Conservation (phyloP, 805 yeast genomes). For the Sporopachydermia quercuum region DNA sequence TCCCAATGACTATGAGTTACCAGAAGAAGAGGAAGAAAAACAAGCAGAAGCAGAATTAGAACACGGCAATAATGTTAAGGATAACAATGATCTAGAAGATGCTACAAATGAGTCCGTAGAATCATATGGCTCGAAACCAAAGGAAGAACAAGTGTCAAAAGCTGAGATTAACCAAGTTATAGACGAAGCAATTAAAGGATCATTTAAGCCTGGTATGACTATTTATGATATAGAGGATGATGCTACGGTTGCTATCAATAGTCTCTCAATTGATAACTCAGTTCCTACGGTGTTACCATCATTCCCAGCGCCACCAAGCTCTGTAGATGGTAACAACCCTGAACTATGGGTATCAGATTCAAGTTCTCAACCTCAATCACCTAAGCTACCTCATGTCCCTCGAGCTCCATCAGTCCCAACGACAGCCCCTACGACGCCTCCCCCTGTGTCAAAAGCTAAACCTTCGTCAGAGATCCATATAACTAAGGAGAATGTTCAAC, state of each 20-base stretch:
- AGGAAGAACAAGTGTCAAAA: not conserved
- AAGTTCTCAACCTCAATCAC: not conserved
- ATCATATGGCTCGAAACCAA: no score
- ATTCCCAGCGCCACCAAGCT: not conserved
- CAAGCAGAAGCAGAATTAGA: conserved; percentile 7
- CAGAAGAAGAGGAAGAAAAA: conserved; percentile 16
- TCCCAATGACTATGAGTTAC: conserved; percentile 39
- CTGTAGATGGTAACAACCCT: not conserved
- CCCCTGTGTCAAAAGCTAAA: not conserved
- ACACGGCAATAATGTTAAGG: conserved; percentile 1
- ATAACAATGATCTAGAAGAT: not conserved
- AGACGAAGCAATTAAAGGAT: conserved; percentile 1
- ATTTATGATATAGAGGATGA: not conserved
- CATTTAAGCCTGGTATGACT: not conserved
- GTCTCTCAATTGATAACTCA: not conserved
- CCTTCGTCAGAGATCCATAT: conserved; percentile 2
- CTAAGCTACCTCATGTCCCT: not conserved
- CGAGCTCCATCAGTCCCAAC: no score
- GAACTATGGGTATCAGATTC: not conserved
- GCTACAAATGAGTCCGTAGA: no score
- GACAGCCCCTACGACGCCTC: no score
- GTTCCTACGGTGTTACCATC: not conserved
- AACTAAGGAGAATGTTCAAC: conserved; percentile 10
- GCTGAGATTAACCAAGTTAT: not conserved
- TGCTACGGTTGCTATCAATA: not conserved